phyloP scores from a whole-genome alignment of 345 rosid species.

The Euphorbia lathyris region DNA sequence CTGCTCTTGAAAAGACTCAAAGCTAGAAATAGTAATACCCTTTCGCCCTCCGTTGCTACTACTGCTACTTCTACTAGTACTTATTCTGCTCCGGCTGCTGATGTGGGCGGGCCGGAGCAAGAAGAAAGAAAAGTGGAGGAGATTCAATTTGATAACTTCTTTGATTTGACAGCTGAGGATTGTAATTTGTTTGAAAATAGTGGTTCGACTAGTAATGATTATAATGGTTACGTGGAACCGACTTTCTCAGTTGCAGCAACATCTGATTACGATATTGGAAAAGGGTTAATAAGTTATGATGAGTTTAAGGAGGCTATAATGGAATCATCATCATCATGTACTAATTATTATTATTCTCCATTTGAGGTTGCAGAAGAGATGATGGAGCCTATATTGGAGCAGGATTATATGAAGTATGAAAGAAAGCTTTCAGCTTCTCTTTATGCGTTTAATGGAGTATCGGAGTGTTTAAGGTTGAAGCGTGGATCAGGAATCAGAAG shows the following conservation, averaged over 20 bases:
- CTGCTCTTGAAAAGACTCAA: constrained; percentile 38
- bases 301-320: constrained; percentile 13
- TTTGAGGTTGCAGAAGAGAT: constrained; percentile 43
- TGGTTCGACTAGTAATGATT: neutral
- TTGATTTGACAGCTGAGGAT: constrained; percentile 19
- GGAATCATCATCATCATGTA: constrained; percentile 5
- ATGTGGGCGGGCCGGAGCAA: constrained; percentile 6
- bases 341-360: constrained; percentile 19
- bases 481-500: constrained; percentile 7
- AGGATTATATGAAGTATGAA: constrained; percentile 28
- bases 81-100: neutral
- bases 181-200: constrained; percentile 2
- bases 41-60: neutral
- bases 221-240: constrained; percentile 12
- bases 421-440: constrained; percentile 47
- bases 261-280: constrained; percentile 19
- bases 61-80: neutral
- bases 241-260: neutral
- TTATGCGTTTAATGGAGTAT: constrained; percentile 43
- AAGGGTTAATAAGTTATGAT: constrained; percentile 22
- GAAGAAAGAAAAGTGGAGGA: constrained; percentile 7
- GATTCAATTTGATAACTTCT: constrained; percentile 18
- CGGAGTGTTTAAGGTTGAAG: constrained; percentile 34
- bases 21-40: constrained; percentile 17
- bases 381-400: constrained; percentile 24